Percentiles rank a stretch among this genome's conserved stretches.
phyloP scores from a whole-genome alignment of 768 basidiomycete genomes.

The Hortiboletus flavorubellus region DNA sequence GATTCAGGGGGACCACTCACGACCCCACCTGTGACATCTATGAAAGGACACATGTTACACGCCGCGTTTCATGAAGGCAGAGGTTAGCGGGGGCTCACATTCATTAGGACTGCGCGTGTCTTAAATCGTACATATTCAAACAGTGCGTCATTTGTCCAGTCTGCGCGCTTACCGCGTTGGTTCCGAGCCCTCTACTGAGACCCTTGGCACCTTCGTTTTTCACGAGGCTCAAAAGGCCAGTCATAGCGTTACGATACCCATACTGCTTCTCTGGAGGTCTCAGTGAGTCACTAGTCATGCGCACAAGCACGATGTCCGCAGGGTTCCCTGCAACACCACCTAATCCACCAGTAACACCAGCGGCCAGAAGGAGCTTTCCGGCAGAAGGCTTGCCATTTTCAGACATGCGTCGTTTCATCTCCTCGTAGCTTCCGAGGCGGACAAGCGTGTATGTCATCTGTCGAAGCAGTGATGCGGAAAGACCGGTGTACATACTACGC shows the following conservation, averaged over 20 bases:
- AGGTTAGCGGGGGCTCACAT: constrained; percentile 45
- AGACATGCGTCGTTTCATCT: constrained; percentile 59
- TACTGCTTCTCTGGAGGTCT: constrained; percentile 72
- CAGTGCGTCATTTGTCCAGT: not conserved
- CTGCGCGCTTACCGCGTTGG: constrained; percentile 59
- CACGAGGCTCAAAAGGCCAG: constrained; percentile 63
- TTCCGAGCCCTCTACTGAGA: constrained; percentile 69
- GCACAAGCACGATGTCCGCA: constrained; percentile 67
- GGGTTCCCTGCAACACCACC: constrained; percentile 88
- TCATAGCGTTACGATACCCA: constrained; percentile 75
- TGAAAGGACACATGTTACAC: constrained; percentile 6
- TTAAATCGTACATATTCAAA: constrained; percentile 22
- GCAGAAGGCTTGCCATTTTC: constrained; percentile 50
- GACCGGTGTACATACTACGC: constrained; percentile 74
- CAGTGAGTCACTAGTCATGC: constrained; percentile 86
- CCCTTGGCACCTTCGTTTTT: constrained; percentile 68
- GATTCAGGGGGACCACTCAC: constrained; percentile 40
- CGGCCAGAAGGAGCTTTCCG: constrained; percentile 55
- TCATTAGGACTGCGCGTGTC: constrained; percentile 71
- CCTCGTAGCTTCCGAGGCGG: constrained; percentile 79
- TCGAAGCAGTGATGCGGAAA: constrained; percentile 77
- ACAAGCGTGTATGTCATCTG: constrained; percentile 93
- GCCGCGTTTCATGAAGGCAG: not conserved
- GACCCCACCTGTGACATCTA: constrained; percentile 82
- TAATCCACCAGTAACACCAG: constrained; percentile 70